Evolutionary conservation across 2,329 filamentous ascomycete genomes (phyloP), one percentile per base, ranked within the genome.

Genomic region (Parafenestella ontariensis): DNA sequence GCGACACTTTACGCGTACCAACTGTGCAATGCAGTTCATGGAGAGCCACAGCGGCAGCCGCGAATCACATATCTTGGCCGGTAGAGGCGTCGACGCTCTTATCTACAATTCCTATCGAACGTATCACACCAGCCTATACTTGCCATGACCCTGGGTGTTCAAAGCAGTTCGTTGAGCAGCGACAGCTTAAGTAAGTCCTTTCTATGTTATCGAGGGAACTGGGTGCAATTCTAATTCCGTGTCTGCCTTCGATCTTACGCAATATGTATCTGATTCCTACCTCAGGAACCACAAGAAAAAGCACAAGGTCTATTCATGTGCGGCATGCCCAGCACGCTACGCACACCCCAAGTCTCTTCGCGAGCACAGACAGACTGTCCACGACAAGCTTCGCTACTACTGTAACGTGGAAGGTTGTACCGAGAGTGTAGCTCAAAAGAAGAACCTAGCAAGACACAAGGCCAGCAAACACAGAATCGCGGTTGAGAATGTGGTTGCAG

Each of bases 401-500:
- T 57, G 57, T 28, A 24, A 60, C 18, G 10, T 53, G 4, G 6
- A 13, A 24, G 51, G 51, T 5, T 60, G 57, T 23, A 28, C 10
- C 1, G 18, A 40, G 5, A 48, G 20, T 17, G 23, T 54, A 23
- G 51, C 50, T 10, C 51, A 60, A 5, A 57, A 53, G 46, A 60
- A 55, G 34, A 57, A 57, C 23, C 10, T 60, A 5, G 33, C 24
- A 33, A 43, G 57, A 44, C 57, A 60, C 33, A 57, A 51, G 36
- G 26, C 31, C 3, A 40, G n/a, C 3, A 54, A 49, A 40, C 51
- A 54, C 20, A 17, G n/a, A 21, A 37, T 18, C 7, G 20, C n/a
- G 9, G 34, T 21, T 21, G 20, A 7, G 6, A n/a, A n/a, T n/a
- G n/a, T n/a, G n/a, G n/a, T n/a, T n/a, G n/a, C n/a, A n/a, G n/a